phyloP scores from a whole-genome alignment of 441 rosid species.

The Pelargonium cotyledonis region DNA sequence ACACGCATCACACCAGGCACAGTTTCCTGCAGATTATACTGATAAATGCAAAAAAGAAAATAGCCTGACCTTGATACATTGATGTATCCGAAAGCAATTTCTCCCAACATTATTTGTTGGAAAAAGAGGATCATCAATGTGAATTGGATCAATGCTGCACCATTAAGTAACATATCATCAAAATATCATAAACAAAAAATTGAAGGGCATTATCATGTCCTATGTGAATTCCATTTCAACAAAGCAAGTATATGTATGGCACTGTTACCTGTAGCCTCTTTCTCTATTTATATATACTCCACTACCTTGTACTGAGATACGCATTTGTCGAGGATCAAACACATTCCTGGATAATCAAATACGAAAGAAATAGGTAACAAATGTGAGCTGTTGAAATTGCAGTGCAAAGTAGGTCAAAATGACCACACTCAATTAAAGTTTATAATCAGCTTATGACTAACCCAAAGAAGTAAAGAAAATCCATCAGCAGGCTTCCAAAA shows the following conservation, averaged over 20 bases:
- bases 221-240: neutral
- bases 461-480: constrained; percentile 98
- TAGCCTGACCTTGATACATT: constrained; percentile 81
- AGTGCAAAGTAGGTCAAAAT: constrained; percentile 7
- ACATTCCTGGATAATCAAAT: constrained; percentile 59
- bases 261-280: constrained; percentile 81
- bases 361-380: constrained; percentile 9
- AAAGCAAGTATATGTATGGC: constrained; percentile 7
- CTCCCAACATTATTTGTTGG: constrained; percentile 95
- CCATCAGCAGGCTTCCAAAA: constrained; percentile 92
- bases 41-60: constrained; percentile 14
- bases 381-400: neutral
- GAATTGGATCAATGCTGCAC: constrained; percentile 89
- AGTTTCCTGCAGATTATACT: constrained; percentile 17
- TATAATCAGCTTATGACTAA: constrained; percentile 31
- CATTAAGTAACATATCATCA: constrained; percentile 25
- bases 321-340: constrained; percentile 98
- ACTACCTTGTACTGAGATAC: constrained; percentile 91
- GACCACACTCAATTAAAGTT: constrained; percentile 13
- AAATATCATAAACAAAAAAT: constrained; percentile 17
- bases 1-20: neutral
- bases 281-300: constrained; percentile 85
- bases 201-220: constrained; percentile 18
- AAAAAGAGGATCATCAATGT: constrained; percentile 93
- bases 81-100: constrained; percentile 98